Conservation (phyloP, 139 green algal species). For the Chlorella sp. region DNA sequence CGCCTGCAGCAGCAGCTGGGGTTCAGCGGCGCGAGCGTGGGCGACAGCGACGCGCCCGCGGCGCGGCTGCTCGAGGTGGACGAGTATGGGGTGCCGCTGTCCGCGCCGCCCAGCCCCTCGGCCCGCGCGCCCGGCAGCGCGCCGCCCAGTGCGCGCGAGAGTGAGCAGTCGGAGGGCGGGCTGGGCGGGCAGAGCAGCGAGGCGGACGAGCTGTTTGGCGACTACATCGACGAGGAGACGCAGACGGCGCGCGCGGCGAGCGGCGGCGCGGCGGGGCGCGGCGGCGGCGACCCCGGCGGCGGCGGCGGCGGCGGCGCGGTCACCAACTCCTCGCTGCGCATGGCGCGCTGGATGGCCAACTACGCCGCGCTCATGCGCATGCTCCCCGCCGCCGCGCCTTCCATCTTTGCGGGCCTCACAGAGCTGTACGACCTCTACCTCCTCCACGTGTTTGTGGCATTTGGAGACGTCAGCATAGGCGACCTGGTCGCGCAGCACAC, state of each 20-base stretch:
- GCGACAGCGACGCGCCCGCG: slow-evolving; percentile 28
- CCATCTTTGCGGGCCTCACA: slow-evolving; percentile 43
- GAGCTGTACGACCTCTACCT: slow-evolving; percentile 62
- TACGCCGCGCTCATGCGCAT: slow-evolving; percentile 54
- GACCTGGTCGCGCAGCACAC: slow-evolving; percentile 21
- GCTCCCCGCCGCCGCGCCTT: slow-evolving; percentile 28
- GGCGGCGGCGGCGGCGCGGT: slow-evolving; percentile 4
- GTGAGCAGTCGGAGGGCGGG: background rate
- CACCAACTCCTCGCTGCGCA: slow-evolving; percentile 44
- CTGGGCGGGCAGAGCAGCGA: slow-evolving; percentile 11
- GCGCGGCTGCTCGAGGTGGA: slow-evolving; percentile 39
- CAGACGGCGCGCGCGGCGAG: slow-evolving; percentile 23
- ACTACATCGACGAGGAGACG: slow-evolving; percentile 46
- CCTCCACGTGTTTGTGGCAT: slow-evolving; percentile 43
- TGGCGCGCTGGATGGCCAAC: slow-evolving; percentile 48
- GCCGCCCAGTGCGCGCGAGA: too few relatives aligned
- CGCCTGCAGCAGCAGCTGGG: slow-evolving; percentile 18
- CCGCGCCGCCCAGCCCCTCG: slow-evolving; percentile 14
- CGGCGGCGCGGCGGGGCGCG: background rate
- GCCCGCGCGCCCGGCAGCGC: slow-evolving; percentile 5
- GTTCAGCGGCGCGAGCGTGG: slow-evolving; percentile 17
- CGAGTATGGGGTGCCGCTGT: slow-evolving; percentile 34
- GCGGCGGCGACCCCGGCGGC: background rate
- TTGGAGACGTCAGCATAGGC: slow-evolving; percentile 37
- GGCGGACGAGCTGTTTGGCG: slow-evolving; percentile 17